Percentiles rank a stretch among this genome's conserved stretches.
Conservation (phyloP, 192 early-diverging fungal species). For the Rhizoclosmatium globosum region DNA sequence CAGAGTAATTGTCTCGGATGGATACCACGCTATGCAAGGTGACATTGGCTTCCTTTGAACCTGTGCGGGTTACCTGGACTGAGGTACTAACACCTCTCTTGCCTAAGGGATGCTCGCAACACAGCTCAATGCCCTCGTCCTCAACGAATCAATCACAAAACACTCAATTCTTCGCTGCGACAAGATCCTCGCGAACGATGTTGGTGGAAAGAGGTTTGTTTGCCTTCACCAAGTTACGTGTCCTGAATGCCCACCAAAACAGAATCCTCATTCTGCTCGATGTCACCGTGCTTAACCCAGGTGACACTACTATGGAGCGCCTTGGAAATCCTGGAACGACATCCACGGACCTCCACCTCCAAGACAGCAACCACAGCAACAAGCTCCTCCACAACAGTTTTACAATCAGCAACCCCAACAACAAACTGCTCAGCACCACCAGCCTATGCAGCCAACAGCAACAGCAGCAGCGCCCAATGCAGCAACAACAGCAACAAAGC, state of each 20-base stretch:
- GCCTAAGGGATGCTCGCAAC: constrained; percentile 70
- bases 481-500: constrained; percentile 37
- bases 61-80: neutral
- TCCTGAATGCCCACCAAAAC: constrained; percentile 26
- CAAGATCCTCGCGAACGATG: constrained; percentile 56
- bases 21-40: constrained; percentile 72
- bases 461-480: neutral
- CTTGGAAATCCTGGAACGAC: constrained; percentile 35
- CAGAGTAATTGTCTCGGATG: constrained; percentile 74
- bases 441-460: constrained; percentile 19
- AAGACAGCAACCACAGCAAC: constrained; percentile 46
- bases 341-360: neutral
- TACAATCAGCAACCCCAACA: constrained; percentile 33
- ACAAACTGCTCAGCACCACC: constrained; percentile 37
- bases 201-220: constrained; percentile 61
- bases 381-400: constrained; percentile 10
- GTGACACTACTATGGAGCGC: constrained; percentile 16
- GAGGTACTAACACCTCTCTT: neutral
- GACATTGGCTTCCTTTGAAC: constrained; percentile 14
- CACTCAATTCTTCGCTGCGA: constrained; percentile 59
- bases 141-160: constrained; percentile 53
- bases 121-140: constrained; percentile 57
- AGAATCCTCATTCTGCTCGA: constrained; percentile 63
- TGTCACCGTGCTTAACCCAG: constrained; percentile 52
- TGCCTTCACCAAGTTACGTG: neutral